phyloP scores from a whole-genome alignment of 805 yeast genomes.

The Tetrapisispora phaffii region DNA sequence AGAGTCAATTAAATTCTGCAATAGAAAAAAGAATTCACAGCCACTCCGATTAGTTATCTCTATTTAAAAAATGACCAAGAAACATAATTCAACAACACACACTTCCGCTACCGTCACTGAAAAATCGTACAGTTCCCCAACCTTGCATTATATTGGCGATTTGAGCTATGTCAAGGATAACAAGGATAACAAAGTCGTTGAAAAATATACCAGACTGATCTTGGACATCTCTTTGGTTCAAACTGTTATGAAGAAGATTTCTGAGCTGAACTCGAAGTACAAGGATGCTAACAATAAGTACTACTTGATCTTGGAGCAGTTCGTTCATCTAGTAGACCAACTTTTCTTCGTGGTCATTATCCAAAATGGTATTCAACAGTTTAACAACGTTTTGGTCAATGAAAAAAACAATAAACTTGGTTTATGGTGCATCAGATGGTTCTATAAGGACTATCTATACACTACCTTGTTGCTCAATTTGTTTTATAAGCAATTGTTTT shows the following conservation, averaged over 20 bases:
- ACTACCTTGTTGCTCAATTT: neutral
- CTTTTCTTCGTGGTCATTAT: neutral
- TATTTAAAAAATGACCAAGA: neutral
- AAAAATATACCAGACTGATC: neutral
- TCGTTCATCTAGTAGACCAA: neutral
- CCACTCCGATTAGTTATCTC: neutral
- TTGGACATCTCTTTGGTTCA: neutral
- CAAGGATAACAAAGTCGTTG: neutral
- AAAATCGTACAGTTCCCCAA: neutral
- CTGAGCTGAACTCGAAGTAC: neutral
- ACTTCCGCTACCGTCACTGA: neutral
- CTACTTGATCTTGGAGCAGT: neutral
- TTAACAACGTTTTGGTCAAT: neutral
- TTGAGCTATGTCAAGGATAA: neutral
- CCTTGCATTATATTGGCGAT: neutral
- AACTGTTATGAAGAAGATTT: neutral
- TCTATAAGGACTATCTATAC: neutral
- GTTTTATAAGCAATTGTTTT: neutral
- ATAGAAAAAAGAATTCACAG: no score
- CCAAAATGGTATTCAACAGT: constrained; percentile 1
- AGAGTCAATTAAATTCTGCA: no score
- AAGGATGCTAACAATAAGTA: neutral
- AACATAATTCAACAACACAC: neutral
- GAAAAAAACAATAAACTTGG: constrained; percentile 1
- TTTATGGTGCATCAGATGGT: neutral